Percentiles rank a stretch among this genome's conserved stretches.
Evolutionary conservation across 495 filamentous ascomycete species (phyloP).

Genomic region (Cladorrhinum samala): DNA sequence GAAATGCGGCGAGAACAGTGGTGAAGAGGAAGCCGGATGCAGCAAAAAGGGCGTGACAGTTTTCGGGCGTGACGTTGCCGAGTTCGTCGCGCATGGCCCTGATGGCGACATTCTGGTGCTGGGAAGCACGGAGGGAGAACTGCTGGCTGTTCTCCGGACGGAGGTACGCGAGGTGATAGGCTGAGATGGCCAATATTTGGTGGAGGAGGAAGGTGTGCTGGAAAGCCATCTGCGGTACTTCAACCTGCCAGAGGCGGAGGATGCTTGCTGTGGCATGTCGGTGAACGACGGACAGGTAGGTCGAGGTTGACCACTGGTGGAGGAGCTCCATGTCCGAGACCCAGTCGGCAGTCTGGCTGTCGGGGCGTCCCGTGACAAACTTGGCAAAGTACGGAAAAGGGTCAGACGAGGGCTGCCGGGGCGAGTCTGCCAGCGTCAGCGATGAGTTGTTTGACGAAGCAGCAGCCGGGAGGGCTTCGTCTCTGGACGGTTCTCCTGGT

Average conservation of each 20-base stretch:
- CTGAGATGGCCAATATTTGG: conserved; percentile 22
- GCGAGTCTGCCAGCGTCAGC: background rate
- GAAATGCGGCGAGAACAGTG: conserved; percentile 14
- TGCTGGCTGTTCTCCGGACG: conserved; percentile 7
- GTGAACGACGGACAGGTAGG: conserved; percentile 13
- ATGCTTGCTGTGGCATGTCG: background rate
- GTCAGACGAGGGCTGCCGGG: conserved; percentile 9
- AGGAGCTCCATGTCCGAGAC: conserved; percentile 25
- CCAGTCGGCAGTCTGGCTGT: conserved; percentile 13
- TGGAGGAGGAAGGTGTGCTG: conserved; percentile 23
- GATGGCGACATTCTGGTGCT: conserved; percentile 24
- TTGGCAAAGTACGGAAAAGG: conserved; percentile 21
- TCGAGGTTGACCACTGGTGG: conserved; percentile 21
- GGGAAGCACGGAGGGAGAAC: conserved; percentile 14
- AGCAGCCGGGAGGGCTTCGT: too few species aligned
- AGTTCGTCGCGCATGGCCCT: conserved; percentile 17
- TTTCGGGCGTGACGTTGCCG: conserved; percentile 19
- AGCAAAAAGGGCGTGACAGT: conserved; percentile 26
- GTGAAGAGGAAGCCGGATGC: conserved; percentile 22
- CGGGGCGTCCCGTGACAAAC: conserved; percentile 10
- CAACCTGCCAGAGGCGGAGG: conserved; percentile 17
- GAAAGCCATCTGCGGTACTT: conserved; percentile 19
- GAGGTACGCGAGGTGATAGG: conserved; percentile 24
- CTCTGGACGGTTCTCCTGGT: too few species aligned
- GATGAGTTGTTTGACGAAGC: background rate